A percentile compares a stretch with the other conserved stretches of the same genome.
These are phyloP conservation scores for Aspergillus sp. DNA, from an alignment of 2,329 filamentous ascomycete species.

Conservation along the genomic window DNA sequence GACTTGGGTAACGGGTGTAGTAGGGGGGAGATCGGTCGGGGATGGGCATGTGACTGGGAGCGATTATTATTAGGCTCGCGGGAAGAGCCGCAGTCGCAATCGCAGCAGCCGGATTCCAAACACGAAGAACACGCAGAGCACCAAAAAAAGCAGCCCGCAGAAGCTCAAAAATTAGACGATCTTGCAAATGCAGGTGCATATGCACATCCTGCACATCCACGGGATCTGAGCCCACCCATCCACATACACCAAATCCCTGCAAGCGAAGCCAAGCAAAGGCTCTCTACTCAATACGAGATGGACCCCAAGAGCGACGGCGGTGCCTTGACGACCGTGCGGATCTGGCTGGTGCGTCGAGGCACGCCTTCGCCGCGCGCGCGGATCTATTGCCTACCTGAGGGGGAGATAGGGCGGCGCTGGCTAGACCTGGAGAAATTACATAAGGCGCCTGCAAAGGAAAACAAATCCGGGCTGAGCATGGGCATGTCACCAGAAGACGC, in stretches of 20 bases:
- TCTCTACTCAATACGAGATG: too few relatives aligned
- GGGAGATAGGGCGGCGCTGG: constrained; percentile 20
- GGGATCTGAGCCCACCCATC: too few relatives aligned
- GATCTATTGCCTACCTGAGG: constrained; percentile 73
- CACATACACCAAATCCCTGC: too few relatives aligned
- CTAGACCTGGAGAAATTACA: neutral
- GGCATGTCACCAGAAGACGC: constrained; percentile 11
- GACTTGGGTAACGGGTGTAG: constrained; percentile 61
- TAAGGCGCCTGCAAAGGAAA: neutral
- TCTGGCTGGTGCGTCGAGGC: constrained; percentile 64
- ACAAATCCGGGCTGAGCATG: neutral
- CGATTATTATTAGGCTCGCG: constrained; percentile 47
- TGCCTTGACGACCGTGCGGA: constrained; percentile 53
- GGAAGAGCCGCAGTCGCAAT: constrained; percentile 11
- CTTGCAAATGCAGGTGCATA: too few relatives aligned
- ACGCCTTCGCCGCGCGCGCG: constrained; percentile 65
- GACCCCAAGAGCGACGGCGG: constrained; percentile 12
- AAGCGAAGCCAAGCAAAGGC: too few relatives aligned
- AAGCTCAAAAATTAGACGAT: too few relatives aligned
- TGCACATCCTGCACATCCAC: too few relatives aligned
- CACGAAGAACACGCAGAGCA: too few relatives aligned
- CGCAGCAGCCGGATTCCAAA: constrained; percentile 6
- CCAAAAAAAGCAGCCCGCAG: too few relatives aligned
- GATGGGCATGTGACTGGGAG: constrained; percentile 80
- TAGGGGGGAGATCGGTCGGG: constrained; percentile 75